These are phyloP conservation scores for Trichosporon sp. DNA, from an alignment of 1,284 basidiomycete species.

Conservation along the genomic window DNA sequence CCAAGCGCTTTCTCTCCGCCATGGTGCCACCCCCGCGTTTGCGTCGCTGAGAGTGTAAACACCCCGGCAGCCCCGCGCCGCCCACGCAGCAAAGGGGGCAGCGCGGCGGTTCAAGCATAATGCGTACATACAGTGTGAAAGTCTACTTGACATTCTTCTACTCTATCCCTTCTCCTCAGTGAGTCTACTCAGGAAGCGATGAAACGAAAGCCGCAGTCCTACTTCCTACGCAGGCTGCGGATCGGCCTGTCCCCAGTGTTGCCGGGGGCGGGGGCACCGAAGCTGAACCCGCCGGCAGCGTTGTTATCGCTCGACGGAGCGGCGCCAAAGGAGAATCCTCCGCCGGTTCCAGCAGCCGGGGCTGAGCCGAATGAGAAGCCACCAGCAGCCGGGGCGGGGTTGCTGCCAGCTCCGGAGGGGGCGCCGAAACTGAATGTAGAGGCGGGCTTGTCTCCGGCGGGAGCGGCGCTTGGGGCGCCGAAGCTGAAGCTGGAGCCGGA, in stretches of 20 bases:
- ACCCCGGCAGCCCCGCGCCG: not conserved
- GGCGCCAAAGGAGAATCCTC: conserved; percentile 23
- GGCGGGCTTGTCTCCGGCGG: not conserved
- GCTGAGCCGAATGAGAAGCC: conserved; percentile 21
- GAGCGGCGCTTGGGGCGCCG: not conserved
- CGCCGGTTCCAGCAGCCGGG: not conserved
- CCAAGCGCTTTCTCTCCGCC: not conserved
- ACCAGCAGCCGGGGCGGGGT: not conserved
- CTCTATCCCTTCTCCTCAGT: not conserved
- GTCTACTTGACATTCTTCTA: conserved; percentile 7
- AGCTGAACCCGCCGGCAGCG: conserved; percentile 16
- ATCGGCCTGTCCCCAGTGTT: not conserved
- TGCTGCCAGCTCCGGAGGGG: not conserved
- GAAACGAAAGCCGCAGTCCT: not conserved
- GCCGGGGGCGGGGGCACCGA: conserved; percentile 7
- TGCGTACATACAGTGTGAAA: conserved; percentile 16
- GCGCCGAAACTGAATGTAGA: not conserved
- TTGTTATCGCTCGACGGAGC: not conserved
- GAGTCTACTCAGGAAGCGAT: too few relatives aligned
- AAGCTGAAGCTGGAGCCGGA: conserved; percentile 16
- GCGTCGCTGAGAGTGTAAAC: not conserved
- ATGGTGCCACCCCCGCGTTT: not conserved
- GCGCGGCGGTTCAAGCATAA: not conserved
- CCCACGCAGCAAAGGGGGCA: not conserved
- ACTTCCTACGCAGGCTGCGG: conserved; percentile 10